Evolutionary conservation across 768 basidiomycete species (phyloP), one percentile per base, ranked within the genome.

Genomic region (Leccinellum luteum): DNA sequence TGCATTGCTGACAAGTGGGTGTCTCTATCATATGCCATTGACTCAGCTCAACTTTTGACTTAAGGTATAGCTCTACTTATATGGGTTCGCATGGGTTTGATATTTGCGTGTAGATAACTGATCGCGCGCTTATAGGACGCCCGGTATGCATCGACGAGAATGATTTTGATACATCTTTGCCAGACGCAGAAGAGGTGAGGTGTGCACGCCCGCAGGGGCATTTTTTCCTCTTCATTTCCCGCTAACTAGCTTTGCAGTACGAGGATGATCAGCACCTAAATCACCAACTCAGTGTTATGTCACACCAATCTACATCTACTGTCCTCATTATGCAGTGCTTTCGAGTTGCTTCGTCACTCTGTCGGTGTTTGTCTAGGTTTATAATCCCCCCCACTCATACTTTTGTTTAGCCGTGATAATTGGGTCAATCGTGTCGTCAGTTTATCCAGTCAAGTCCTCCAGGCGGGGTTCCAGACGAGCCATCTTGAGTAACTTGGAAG

Each of bases 61-160:
- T 59, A 57, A 87, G 89, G 67, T 84, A 87, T 69, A 84, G 84
- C 4, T 87, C 87, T 23, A 78, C 87, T 31, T 92, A 89, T 71
- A 85, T 91, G 81, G 88, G 87, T 84, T 66, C 23, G 72, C 58
- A 44, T 44, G 55, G 27, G 30, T 8, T 44, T 35, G 2, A 27
- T 4, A 15, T 25, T 52, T 4, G 31, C 6, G 15, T n/a, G 49
- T 28, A 31, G 12, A 21, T 54, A 27, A 44, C 56, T 62, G 19
- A 61, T 51, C 58, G 35, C 58, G 35, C 63, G 41, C 28, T 54
- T 52, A 34, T 34, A 84, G 87, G 88, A 30, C 84, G 89, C 14
- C 88, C 89, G 6, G 78, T 82, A 45, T 78, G 82, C 60, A 88
- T 91, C 31, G 77, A 82, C 57, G 87, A 89, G 58, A 76, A 75